These are phyloP conservation scores for Collybiopsis luxurians DNA, from an alignment of 768 basidiomycete genomes.

Conservation along the genomic window DNA sequence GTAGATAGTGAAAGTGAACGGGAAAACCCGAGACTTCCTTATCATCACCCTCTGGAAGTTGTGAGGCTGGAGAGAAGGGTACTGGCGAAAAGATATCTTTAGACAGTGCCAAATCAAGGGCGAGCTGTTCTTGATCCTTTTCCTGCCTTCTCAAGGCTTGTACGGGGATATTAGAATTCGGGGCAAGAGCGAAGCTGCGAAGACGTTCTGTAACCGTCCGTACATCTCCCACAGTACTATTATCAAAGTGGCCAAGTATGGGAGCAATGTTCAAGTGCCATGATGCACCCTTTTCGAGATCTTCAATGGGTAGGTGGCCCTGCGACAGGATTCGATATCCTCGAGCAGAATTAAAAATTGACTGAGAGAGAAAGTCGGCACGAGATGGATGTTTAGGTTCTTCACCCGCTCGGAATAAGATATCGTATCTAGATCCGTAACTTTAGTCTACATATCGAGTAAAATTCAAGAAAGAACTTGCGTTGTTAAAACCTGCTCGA, in stretches of 20 bases:
- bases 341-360: constrained; percentile 45
- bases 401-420: constrained; percentile 52
- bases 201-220: constrained; percentile 36
- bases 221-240: constrained; percentile 32
- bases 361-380: constrained; percentile 59
- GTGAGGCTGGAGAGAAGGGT: constrained; percentile 28
- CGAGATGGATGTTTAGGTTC: constrained; percentile 41
- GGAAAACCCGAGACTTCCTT: constrained; percentile 19
- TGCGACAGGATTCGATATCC: constrained; percentile 52
- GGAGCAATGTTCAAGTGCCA: constrained; percentile 55
- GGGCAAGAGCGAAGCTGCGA: constrained; percentile 39
- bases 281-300: constrained; percentile 36
- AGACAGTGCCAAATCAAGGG: constrained; percentile 61
- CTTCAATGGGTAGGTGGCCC: constrained; percentile 40
- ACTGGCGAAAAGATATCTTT: constrained; percentile 52
- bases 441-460: not conserved
- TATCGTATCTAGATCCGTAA: constrained; percentile 49
- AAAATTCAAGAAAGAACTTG: constrained; percentile 24
- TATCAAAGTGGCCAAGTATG: constrained; percentile 41
- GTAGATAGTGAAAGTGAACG: constrained; percentile 61
- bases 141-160: constrained; percentile 45
- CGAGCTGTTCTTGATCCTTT: constrained; percentile 58
- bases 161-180: constrained; percentile 33
- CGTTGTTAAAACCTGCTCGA: constrained; percentile 62
- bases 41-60: constrained; percentile 21